Evolutionary conservation across 179 eudicot species (phyloP).

Genomic region (Corrigiola litoralis): DNA sequence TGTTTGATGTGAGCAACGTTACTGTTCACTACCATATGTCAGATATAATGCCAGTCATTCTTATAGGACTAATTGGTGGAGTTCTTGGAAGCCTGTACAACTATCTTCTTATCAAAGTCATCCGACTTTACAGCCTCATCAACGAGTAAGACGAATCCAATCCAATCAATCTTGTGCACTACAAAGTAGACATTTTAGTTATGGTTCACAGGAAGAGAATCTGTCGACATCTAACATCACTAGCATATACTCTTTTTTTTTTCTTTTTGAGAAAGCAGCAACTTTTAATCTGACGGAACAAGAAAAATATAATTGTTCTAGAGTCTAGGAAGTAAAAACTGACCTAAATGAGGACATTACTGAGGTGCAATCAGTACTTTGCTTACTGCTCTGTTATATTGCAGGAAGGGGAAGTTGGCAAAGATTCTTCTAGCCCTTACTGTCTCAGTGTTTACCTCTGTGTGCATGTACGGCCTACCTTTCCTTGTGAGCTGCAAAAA

Average conservation of each 20-base stretch:
- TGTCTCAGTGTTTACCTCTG: constrained; percentile 77
- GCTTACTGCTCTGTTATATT: constrained; percentile 11
- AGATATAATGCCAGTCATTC: constrained; percentile 57
- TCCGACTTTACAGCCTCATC: constrained; percentile 79
- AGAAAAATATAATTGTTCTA: neutral
- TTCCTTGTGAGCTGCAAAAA: constrained; percentile 68
- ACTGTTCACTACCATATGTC: constrained; percentile 53
- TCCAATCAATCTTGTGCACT: too few relatives aligned
- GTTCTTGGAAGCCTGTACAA: constrained; percentile 82
- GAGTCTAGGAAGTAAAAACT: neutral
- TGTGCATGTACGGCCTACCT: constrained; percentile 74
- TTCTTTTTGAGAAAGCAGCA: too few relatives aligned
- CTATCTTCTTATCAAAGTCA: constrained; percentile 66
- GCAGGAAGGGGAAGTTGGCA: constrained; percentile 78
- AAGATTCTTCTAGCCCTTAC: constrained; percentile 61
- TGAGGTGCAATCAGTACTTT: neutral
- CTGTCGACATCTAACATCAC: too few relatives aligned
- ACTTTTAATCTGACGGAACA: neutral
- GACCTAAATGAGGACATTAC: neutral
- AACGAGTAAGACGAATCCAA: constrained; percentile 56
- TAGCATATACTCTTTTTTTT: too few relatives aligned
- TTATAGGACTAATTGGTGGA: constrained; percentile 79
- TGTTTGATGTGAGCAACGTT: constrained; percentile 82
- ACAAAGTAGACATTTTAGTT: too few relatives aligned
- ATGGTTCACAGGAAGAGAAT: too few relatives aligned